A percentile compares a stretch with the other conserved stretches of the same genome.
Conservation (phyloP, 2,329 filamentous ascomycete genomes). For the Aphanocladium album region DNA sequence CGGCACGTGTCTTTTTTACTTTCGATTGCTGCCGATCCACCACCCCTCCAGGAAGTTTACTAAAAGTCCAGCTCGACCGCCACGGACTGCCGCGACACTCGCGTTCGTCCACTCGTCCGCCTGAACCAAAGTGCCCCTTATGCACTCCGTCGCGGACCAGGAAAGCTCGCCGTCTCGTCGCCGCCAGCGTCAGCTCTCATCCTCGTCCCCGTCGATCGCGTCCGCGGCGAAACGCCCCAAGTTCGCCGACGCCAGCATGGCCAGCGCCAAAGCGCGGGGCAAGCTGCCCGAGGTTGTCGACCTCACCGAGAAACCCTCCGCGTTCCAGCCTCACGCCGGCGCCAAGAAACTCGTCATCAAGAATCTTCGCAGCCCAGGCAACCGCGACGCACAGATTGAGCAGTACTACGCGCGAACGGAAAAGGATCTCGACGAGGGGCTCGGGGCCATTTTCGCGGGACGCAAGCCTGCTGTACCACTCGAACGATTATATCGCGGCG, state of each 20-base stretch:
- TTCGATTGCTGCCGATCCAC: not conserved
- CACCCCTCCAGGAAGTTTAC: not conserved
- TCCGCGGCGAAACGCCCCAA: conserved; percentile 28
- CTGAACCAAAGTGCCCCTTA: conserved; percentile 16
- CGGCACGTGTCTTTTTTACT: not conserved
- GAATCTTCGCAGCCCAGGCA: conserved; percentile 68
- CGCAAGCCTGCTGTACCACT: conserved; percentile 64
- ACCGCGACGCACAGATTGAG: conserved; percentile 56
- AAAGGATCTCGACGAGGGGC: conserved; percentile 66
- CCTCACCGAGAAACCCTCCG: conserved; percentile 29
- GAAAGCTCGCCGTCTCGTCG: conserved; percentile 32
- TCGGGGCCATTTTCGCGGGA: conserved; percentile 67
- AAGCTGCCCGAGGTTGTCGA: conserved; percentile 36
- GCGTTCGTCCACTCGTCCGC: not conserved
- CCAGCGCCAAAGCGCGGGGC: conserved; percentile 33
- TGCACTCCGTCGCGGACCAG: conserved; percentile 29
- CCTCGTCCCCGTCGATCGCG: conserved; percentile 25
- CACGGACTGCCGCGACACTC: not conserved
- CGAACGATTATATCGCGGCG: conserved; percentile 82
- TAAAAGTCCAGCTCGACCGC: not conserved
- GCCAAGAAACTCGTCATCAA: conserved; percentile 89
- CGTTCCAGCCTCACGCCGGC: conserved; percentile 69
- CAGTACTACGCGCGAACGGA: conserved; percentile 75
- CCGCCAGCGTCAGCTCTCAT: conserved; percentile 32
- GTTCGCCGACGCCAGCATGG: conserved; percentile 26